Conservation (phyloP, 139 green algal genomes). For the Micractinium conductrix region DNA sequence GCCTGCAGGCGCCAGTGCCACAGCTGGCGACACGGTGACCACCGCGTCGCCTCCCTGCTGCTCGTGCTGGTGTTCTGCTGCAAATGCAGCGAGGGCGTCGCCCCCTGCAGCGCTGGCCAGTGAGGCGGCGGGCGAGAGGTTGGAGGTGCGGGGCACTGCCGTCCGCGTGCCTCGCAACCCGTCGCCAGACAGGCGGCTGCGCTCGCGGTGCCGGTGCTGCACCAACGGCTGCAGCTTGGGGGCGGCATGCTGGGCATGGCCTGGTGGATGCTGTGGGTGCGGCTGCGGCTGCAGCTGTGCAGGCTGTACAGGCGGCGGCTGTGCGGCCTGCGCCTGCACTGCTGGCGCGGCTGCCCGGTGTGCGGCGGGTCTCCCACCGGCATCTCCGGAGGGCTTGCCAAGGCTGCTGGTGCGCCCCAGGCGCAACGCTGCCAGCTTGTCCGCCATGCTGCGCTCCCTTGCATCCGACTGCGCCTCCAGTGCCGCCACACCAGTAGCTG, state of each 20-base stretch:
- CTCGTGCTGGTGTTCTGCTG: not conserved
- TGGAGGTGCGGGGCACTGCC: not conserved
- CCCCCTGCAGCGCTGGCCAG: not conserved
- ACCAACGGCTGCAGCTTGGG: not conserved
- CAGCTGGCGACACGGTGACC: not conserved
- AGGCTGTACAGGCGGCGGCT: not conserved
- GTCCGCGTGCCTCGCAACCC: not conserved
- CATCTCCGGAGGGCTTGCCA: not conserved
- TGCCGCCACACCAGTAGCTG: not conserved
- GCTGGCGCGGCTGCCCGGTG: not conserved
- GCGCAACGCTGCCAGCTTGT: conserved; percentile 10
- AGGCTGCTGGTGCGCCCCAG: not conserved
- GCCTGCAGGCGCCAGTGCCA: not conserved
- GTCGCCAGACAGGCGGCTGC: conserved; percentile 19
- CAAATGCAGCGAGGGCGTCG: conserved; percentile 11
- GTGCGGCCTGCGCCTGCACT: not conserved
- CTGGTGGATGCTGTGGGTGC: not conserved
- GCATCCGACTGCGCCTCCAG: not conserved
- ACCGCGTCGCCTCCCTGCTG: not conserved
- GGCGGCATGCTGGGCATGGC: not conserved
- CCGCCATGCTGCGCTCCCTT: not conserved
- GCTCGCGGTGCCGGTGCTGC: conserved; percentile 8
- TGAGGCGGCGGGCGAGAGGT: not conserved
- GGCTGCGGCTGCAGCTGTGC: not conserved
- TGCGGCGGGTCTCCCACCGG: not conserved